Evolutionary conservation across 139 green algal species (phyloP).

Genomic region (Chlamydomonas sp.): DNA sequence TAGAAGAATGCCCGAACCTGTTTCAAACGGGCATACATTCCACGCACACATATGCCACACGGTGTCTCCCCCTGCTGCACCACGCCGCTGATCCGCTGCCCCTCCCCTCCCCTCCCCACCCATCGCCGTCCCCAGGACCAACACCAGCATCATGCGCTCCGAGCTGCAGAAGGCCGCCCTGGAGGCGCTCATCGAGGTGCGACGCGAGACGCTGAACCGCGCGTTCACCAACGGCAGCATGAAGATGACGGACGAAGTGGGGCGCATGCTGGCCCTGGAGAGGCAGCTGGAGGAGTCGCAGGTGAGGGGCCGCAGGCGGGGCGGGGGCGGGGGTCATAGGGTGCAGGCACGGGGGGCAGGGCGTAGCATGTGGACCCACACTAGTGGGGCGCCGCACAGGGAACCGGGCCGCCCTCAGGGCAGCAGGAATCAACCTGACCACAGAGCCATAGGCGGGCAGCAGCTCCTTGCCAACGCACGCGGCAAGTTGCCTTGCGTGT

Average conservation of each 20-base stretch:
- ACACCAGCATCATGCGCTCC: conserved; percentile 21
- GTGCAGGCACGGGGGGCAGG: background rate
- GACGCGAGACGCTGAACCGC: conserved; percentile 44
- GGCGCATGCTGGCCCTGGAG: conserved; percentile 47
- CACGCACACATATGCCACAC: too few relatives aligned
- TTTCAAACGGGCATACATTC: too few relatives aligned
- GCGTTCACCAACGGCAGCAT: conserved; percentile 18
- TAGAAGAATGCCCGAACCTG: too few relatives aligned
- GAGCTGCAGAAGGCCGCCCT: conserved; percentile 47
- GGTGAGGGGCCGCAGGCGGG: background rate
- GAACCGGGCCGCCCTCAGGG: too few relatives aligned
- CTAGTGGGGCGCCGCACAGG: too few relatives aligned
- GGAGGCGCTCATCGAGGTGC: conserved; percentile 54
- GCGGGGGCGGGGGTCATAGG: background rate
- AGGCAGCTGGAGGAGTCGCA: conserved; percentile 34
- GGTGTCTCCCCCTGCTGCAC: background rate
- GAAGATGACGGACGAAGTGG: conserved; percentile 36
- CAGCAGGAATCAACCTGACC: too few relatives aligned
- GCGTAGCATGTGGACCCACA: background rate
- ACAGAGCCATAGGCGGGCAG: too few relatives aligned
- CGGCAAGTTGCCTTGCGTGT: too few relatives aligned
- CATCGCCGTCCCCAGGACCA: conserved; percentile 11
- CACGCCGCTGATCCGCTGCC: background rate
- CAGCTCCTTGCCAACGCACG: too few relatives aligned
- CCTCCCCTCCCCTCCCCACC: background rate